Conservation (phyloP, 441 rosid genomes). For the Populus hybrid region DNA sequence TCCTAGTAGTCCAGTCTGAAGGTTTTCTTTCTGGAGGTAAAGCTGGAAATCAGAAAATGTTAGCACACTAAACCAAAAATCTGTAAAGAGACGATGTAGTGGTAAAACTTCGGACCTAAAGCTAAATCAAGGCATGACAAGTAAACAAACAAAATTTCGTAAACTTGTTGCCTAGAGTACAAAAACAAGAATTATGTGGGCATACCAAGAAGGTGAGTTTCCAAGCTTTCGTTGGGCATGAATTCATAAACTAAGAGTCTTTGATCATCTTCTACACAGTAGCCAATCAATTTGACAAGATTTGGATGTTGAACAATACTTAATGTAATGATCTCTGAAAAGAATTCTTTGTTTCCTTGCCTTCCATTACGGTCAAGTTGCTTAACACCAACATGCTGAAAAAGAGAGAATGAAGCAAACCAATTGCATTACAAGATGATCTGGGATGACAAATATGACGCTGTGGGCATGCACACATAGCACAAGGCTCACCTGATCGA, state of each 20-base stretch:
- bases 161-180: neutral
- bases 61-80: neutral
- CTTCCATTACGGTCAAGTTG: constrained; percentile 81
- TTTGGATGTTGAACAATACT: constrained; percentile 34
- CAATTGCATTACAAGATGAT: neutral
- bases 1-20: constrained; percentile 57
- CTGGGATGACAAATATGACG: neutral
- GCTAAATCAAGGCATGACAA: neutral
- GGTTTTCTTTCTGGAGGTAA: constrained; percentile 25
- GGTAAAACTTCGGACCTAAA: neutral
- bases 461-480: neutral
- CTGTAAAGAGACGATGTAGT: neutral
- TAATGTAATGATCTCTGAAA: constrained; percentile 75
- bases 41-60: constrained; percentile 19
- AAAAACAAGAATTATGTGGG: too few relatives aligned
- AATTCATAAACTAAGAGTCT: neutral
- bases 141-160: neutral
- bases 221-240: neutral
- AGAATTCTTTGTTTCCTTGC: constrained; percentile 86
- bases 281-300: neutral
- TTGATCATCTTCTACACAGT: neutral
- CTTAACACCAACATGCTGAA: constrained; percentile 75
- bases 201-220: neutral
- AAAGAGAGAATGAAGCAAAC: constrained; percentile 1
- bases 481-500: constrained; percentile 34